phyloP scores from a whole-genome alignment of 345 rosid genomes.

The Conringia planisiliqua region DNA sequence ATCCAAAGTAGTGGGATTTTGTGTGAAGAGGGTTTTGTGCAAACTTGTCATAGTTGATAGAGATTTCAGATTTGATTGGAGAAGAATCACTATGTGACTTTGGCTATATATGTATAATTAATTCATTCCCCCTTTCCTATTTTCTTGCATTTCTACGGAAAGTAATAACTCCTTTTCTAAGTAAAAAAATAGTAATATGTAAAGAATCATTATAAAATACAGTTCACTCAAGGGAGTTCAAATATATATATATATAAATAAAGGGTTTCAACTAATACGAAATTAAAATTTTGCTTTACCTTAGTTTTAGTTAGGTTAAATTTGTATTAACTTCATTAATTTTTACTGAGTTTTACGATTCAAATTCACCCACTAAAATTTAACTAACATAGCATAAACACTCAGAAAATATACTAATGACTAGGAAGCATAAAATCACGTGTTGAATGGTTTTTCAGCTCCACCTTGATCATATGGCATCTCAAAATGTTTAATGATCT shows the following conservation, averaged over 20 bases:
- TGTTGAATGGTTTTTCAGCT: not conserved
- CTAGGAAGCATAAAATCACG: not conserved
- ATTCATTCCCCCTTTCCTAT: not conserved
- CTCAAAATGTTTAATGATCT: not conserved
- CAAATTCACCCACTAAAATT: not conserved
- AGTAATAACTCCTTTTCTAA: slow-evolving; percentile 13
- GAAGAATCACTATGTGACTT: slow-evolving; percentile 34
- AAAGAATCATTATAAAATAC: slow-evolving; percentile 21
- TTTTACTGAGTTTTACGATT: not conserved
- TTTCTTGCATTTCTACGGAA: slow-evolving; percentile 13
- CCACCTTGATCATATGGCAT: not conserved
- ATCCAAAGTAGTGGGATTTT: slow-evolving; percentile 19
- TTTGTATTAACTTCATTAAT: not conserved
- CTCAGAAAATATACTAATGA: not conserved
- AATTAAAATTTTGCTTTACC: not conserved
- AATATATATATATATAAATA: not conserved
- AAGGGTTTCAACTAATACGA: not conserved
- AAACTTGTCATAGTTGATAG: slow-evolving; percentile 36
- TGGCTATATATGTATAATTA: slow-evolving; percentile 22
- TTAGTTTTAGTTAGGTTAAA: not conserved
- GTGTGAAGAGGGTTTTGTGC: slow-evolving; percentile 34
- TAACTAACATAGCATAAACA: not conserved
- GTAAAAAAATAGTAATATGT: not conserved
- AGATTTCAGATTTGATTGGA: slow-evolving; percentile 26
- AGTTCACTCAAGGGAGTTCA: not conserved